Percentiles rank a stretch among this genome's conserved stretches.
phyloP scores from a whole-genome alignment of 2,329 filamentous ascomycete genomes.

The Nigrograna mackinnonii region DNA sequence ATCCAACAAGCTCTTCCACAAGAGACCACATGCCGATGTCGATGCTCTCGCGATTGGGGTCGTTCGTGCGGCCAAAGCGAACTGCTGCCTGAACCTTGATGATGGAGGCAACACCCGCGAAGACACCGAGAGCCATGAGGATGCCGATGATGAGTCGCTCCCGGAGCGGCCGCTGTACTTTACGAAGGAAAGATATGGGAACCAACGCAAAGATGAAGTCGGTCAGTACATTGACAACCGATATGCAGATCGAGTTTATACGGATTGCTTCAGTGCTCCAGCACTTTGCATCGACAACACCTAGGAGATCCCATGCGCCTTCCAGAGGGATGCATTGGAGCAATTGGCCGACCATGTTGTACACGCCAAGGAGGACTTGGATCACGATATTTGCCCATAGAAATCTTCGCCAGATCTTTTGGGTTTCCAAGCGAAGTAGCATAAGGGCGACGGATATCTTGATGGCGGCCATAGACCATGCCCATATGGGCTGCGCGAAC shows the following conservation, averaged over 20 bases:
- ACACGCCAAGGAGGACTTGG: conserved; percentile 12
- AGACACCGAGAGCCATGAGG: conserved; percentile 21
- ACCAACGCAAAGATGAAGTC: conserved; percentile 21
- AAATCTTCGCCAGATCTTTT: conserved; percentile 13
- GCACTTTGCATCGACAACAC: conserved; percentile 11
- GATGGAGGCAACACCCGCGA: conserved; percentile 17
- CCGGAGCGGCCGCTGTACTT: conserved; percentile 19
- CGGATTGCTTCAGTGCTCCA: conserved; percentile 10
- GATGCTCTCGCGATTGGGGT: conserved; percentile 10
- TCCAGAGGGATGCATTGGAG: conserved; percentile 19
- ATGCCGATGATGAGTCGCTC: conserved; percentile 18
- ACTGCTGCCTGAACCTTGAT: conserved; percentile 11
- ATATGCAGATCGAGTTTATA: conserved; percentile 11
- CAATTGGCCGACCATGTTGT: conserved; percentile 16
- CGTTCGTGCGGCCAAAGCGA: conserved; percentile 2
- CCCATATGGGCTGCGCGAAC: conserved; percentile 17
- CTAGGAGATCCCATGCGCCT: conserved; percentile 16
- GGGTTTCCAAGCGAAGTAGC: conserved; percentile 18
- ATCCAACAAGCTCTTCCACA: conserved; percentile 18
- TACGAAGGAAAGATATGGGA: conserved; percentile 21
- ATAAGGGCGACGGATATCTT: conserved; percentile 20
- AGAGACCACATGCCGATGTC: conserved; percentile 17
- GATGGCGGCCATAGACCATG: conserved; percentile 17
- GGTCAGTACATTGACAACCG: conserved; percentile 15
- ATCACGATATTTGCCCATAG: conserved; percentile 17